A percentile compares a stretch with the other conserved stretches of the same genome.
Evolutionary conservation across 768 basidiomycete species (phyloP).

Genomic region (Lactarius indigo): DNA sequence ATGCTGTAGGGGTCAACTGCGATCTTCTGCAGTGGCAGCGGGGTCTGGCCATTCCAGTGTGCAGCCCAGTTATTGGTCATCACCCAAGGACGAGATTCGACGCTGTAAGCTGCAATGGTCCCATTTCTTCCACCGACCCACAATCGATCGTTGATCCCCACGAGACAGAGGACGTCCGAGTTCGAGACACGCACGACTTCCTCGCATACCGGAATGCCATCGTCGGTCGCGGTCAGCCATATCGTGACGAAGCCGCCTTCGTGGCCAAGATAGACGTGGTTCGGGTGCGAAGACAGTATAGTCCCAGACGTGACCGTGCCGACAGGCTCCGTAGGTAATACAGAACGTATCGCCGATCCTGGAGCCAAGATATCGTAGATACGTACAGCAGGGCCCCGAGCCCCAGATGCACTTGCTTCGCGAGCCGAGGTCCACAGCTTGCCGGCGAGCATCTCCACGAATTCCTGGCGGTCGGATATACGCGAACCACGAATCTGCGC

Average conservation of each 20-base stretch:
- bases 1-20: slow-evolving; percentile 73
- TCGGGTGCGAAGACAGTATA: slow-evolving; percentile 62
- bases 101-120: slow-evolving; percentile 77
- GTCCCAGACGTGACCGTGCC: slow-evolving; percentile 84
- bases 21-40: slow-evolving; percentile 57
- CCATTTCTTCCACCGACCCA: slow-evolving; percentile 91
- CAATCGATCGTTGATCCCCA: slow-evolving; percentile 76
- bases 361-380: slow-evolving; percentile 74
- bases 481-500: slow-evolving; percentile 58
- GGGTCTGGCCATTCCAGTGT: slow-evolving; percentile 43
- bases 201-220: slow-evolving; percentile 59
- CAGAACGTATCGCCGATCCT: slow-evolving; percentile 49
- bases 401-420: slow-evolving; percentile 37
- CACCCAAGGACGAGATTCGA: slow-evolving; percentile 70
- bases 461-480: slow-evolving; percentile 78
- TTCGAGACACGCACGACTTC: slow-evolving; percentile 77
- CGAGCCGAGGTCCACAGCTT: slow-evolving; percentile 81
- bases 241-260: slow-evolving; percentile 86
- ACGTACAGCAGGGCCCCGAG: slow-evolving; percentile 66
- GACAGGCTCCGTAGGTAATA: slow-evolving; percentile 64
- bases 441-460: slow-evolving; percentile 67
- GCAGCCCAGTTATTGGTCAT: slow-evolving; percentile 88
- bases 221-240: slow-evolving; percentile 60
- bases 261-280: slow-evolving; percentile 79
- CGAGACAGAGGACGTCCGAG: slow-evolving; percentile 79